These are phyloP conservation scores for Petunia hybrid DNA, from an alignment of 305 asterid genomes.

Conservation along the genomic window DNA sequence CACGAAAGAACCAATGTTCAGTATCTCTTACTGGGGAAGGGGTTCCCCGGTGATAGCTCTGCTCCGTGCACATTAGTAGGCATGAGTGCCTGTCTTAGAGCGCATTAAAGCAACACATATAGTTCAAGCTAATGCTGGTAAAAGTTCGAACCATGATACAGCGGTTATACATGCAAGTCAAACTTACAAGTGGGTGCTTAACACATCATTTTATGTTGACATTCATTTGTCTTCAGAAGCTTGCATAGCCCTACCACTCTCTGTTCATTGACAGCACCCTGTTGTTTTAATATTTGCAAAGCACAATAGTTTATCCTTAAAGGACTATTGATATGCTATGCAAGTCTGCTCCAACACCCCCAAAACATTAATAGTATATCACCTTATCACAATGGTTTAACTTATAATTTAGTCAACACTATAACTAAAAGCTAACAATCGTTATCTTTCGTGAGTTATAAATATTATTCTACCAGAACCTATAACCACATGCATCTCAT, in stretches of 20 bases:
- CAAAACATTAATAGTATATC: background rate
- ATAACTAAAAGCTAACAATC: conserved; percentile 17
- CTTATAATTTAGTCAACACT: background rate
- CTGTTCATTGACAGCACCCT: conserved; percentile 19
- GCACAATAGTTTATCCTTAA: conserved; percentile 8
- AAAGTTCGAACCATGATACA: background rate
- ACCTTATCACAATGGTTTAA: background rate
- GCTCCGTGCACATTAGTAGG: conserved; percentile 5
- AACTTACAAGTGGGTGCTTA: conserved; percentile 14
- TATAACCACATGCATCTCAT: conserved; percentile 23
- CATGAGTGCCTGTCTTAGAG: conserved; percentile 15
- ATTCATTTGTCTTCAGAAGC: conserved; percentile 21
- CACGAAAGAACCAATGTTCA: background rate
- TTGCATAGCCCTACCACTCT: background rate
- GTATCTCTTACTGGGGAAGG: conserved; percentile 25
- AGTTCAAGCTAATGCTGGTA: background rate
- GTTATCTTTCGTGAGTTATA: conserved; percentile 19
- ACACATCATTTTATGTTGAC: conserved; percentile 1
- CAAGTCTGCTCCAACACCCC: conserved; percentile 28
- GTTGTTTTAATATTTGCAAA: conserved; percentile 1
- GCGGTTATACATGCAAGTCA: background rate
- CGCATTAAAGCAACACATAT: background rate
- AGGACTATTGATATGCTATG: background rate
- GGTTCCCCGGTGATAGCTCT: conserved; percentile 9
- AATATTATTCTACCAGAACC: background rate